phyloP scores from a whole-genome alignment of 2,329 filamentous ascomycete species.

The Polytolypa hystricis region DNA sequence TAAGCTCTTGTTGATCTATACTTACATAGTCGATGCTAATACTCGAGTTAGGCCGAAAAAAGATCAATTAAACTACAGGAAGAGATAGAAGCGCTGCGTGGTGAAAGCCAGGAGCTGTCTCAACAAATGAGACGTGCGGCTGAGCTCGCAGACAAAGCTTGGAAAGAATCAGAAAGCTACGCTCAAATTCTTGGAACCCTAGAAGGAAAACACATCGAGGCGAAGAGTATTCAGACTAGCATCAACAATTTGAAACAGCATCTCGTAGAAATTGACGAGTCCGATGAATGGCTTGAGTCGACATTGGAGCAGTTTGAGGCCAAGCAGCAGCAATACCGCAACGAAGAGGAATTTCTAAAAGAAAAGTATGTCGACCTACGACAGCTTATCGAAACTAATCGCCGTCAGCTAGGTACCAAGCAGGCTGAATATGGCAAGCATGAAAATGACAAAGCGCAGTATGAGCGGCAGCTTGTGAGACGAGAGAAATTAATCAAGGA shows the following conservation, averaged over 20 bases:
- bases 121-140: slow-evolving; percentile 33
- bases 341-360: slow-evolving; percentile 53
- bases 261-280: slow-evolving; percentile 65
- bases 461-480: slow-evolving; percentile 64
- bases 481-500: slow-evolving; percentile 67
- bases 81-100: slow-evolving; percentile 47
- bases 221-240: slow-evolving; percentile 57
- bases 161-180: slow-evolving; percentile 61
- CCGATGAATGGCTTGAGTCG: slow-evolving; percentile 62
- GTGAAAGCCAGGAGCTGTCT: slow-evolving; percentile 50
- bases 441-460: slow-evolving; percentile 76
- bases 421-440: slow-evolving; percentile 53
- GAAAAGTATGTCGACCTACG: slow-evolving; percentile 55
- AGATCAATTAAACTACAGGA: slow-evolving; percentile 52
- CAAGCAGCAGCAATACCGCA: slow-evolving; percentile 53
- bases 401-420: slow-evolving; percentile 29
- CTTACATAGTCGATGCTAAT: slow-evolving; percentile 5
- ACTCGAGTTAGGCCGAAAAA: slow-evolving; percentile 43
- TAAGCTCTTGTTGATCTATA: slow-evolving; percentile 17
- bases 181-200: slow-evolving; percentile 64
- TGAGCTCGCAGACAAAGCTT: slow-evolving; percentile 52
- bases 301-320: slow-evolving; percentile 69
- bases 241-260: slow-evolving; percentile 59
- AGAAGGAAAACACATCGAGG: slow-evolving; percentile 64
- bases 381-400: slow-evolving; percentile 37